phyloP scores from a whole-genome alignment of 345 rosid genomes.

The Populus euphratica region DNA sequence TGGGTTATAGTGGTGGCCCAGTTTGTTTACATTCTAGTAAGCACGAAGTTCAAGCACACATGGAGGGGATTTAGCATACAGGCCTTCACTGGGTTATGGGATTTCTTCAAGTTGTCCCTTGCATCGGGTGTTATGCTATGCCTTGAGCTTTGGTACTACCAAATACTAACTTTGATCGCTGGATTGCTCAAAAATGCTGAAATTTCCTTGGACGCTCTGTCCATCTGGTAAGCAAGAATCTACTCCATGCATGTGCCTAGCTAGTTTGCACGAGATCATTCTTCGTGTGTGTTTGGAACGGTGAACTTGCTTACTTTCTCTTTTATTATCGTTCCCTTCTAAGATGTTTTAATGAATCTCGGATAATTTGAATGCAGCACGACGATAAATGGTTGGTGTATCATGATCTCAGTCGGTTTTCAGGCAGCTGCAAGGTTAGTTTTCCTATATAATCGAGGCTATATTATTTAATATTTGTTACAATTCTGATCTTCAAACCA shows the following conservation, averaged over 20 bases:
- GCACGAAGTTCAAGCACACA: conserved; percentile 11
- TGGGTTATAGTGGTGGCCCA: conserved; percentile 24
- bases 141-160: conserved; percentile 27
- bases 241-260: too few relatives aligned
- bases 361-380: neutral
- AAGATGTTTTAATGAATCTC: too few relatives aligned
- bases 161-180: conserved; percentile 20
- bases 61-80: conserved; percentile 18
- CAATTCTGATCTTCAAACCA: too few relatives aligned
- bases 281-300: too few relatives aligned
- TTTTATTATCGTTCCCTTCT: too few relatives aligned
- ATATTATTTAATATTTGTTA: too few relatives aligned
- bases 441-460: neutral
- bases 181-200: conserved; percentile 21
- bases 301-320: too few relatives aligned
- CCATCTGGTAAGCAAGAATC: conserved; percentile 17
- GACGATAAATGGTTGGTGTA: neutral
- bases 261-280: too few relatives aligned
- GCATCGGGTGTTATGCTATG: conserved; percentile 29
- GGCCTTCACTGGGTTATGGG: conserved; percentile 20
- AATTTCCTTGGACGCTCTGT: conserved; percentile 22
- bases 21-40: conserved; percentile 15
- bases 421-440: neutral
- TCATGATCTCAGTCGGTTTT: neutral
- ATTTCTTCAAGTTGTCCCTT: conserved; percentile 22